phyloP scores from a whole-genome alignment of 1,139 yeast genomes.

The Meyerozyma carpophila region DNA sequence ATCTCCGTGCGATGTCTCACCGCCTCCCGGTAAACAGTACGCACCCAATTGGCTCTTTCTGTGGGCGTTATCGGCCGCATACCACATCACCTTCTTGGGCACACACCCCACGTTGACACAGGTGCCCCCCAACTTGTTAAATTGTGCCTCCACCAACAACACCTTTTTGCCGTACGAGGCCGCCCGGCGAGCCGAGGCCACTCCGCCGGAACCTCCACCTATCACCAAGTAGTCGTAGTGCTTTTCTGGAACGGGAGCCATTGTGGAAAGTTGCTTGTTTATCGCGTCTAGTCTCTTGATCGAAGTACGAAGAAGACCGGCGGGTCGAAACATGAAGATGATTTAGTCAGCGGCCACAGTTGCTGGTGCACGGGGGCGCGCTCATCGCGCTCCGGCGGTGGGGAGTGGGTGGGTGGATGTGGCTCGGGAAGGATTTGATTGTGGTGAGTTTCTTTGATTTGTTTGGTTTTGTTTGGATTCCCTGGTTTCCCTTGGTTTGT shows the following conservation, averaged over 20 bases:
- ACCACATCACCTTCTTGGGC: constrained; percentile 98
- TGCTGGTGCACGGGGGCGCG: not conserved
- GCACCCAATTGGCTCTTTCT: constrained; percentile 68
- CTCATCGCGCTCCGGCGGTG: too few species aligned
- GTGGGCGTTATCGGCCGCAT: constrained; percentile 84
- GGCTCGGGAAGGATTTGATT: too few species aligned
- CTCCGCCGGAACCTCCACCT: constrained; percentile 99
- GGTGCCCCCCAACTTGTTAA: constrained; percentile 79
- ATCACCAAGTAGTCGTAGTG: constrained; percentile 90
- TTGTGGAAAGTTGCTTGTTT: constrained; percentile 15
- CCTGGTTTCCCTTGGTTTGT: too few species aligned
- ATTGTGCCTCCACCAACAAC: constrained; percentile 71
- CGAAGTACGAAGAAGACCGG: not conserved
- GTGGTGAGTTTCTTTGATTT: too few species aligned
- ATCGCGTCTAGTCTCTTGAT: constrained; percentile 11
- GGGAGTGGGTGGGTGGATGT: too few species aligned
- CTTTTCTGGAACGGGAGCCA: constrained; percentile 48
- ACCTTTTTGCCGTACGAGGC: constrained; percentile 91
- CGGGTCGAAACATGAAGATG: constrained; percentile 4
- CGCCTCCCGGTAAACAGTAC: constrained; percentile 68
- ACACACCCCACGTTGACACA: constrained; percentile 99
- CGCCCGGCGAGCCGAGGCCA: constrained; percentile 95
- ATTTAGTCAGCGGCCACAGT: not conserved
- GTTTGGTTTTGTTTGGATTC: too few species aligned
- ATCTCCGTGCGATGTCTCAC: constrained; percentile 45